Base-by-base conservation (phyloP, 2,329 filamentous ascomycete genomes). In the Ascochyta fabae region DNA sequence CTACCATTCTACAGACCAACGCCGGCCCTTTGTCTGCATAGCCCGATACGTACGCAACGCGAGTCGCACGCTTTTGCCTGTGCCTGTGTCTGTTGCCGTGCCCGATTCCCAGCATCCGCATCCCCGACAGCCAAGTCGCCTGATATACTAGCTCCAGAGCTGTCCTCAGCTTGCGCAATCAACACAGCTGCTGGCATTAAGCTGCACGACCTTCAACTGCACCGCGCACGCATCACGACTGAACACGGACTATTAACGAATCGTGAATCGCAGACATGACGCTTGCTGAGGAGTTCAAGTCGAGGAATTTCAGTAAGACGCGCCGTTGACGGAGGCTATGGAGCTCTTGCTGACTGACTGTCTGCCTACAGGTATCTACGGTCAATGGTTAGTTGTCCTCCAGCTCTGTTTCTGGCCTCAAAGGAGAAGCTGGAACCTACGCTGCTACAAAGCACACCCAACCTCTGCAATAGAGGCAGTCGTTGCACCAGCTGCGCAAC, bases 301-400 rank as follows among this genome's bases (percentile, higher is more conserved):
- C 84, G 70, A 79, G 86, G 73, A 88, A 88, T 77, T 88, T 88
- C 80, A 87, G 85, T 87, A 78, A 77, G 84, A 53, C 40, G 6
- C 34, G 52, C 40, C 43, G 40, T 27, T 39, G 48, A 27, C 36
- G 27, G 41, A 34, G 41, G 53, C 60, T 42, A 34, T 48, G 45
- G 62, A 58, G 51, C 46, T 50, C 50, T 55, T 66, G 61, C 74
- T 77, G 66, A 78, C 68, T 63, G 58, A 60, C 67, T 62, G 58
- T 60, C 59, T 58, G 55, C 60, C 61, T 68, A 33, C 60, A 88
- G 85, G 85, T 77, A 88, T 88, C 74, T 88, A 88, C 73, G 86
- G 84, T 67, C 86, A 88, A 86, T 88, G 86, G 85, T 88, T 71
- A 77, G 83, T 81, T 51, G 52, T 38, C 35, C 6, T 6, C 29